These are phyloP conservation scores for Xerocomellus chrysenteron DNA, from an alignment of 768 basidiomycete genomes.

Conservation along the genomic window DNA sequence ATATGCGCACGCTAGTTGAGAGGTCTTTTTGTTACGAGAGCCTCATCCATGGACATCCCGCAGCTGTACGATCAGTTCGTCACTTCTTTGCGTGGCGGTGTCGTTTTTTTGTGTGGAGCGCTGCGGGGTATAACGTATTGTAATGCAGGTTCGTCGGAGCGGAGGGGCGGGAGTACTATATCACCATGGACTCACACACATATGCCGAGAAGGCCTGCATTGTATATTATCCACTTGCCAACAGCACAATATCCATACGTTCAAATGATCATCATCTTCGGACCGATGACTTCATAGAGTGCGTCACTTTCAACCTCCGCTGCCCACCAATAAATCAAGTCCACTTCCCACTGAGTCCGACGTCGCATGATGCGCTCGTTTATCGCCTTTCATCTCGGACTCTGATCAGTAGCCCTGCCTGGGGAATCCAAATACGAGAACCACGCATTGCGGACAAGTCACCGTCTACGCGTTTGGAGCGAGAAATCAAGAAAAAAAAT, in stretches of 20 bases:
- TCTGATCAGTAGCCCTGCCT: conserved; percentile 19
- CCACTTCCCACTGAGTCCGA: not conserved
- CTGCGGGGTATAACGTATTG: conserved; percentile 14
- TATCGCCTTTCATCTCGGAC: conserved; percentile 22
- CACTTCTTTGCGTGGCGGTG: conserved; percentile 2
- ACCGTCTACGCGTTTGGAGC: not conserved
- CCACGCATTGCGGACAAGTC: not conserved
- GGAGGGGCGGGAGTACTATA: conserved; percentile 15
- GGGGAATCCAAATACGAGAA: conserved; percentile 16
- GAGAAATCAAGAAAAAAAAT: not conserved
- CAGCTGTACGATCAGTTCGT: conserved; percentile 30
- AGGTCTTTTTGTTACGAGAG: not conserved
- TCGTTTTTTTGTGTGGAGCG: conserved; percentile 11
- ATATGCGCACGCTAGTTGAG: conserved; percentile 34
- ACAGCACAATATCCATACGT: conserved; percentile 6
- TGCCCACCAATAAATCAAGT: not conserved
- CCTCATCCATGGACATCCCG: conserved; percentile 16
- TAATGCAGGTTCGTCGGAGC: conserved; percentile 25
- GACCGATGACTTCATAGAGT: conserved; percentile 29
- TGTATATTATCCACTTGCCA: conserved; percentile 21
- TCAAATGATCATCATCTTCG: conserved; percentile 11
- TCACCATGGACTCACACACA: conserved; percentile 24
- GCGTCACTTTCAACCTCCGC: conserved; percentile 12
- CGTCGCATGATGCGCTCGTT: not conserved
- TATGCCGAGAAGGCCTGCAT: conserved; percentile 25